phyloP scores from a whole-genome alignment of 192 early-diverging fungal species.

The Rhizophagus sp. region DNA sequence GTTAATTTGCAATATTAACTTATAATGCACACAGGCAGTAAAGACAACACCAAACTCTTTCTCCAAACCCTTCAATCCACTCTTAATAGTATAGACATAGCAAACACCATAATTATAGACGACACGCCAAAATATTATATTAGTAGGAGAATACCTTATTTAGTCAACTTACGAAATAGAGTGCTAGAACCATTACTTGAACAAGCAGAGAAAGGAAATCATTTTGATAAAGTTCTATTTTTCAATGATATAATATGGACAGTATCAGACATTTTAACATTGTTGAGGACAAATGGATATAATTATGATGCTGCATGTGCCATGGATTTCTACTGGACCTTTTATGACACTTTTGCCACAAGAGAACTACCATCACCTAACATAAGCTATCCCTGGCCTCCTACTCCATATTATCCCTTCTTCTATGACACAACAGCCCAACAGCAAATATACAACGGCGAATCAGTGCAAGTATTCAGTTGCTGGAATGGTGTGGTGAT shows the following conservation, averaged over 20 bases:
- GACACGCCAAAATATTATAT: background rate
- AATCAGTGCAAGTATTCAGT: constrained; percentile 27
- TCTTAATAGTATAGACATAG: background rate
- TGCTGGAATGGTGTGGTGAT: constrained; percentile 32
- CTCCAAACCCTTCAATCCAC: background rate
- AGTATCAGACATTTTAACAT: background rate
- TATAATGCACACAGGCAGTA: too few species aligned
- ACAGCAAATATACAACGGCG: background rate
- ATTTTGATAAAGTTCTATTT: constrained; percentile 24
- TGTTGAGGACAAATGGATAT: constrained; percentile 12
- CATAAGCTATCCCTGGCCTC: background rate
- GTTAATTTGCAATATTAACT: too few species aligned
- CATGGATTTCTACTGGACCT: constrained; percentile 33
- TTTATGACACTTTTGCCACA: constrained; percentile 33
- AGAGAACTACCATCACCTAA: constrained; percentile 3
- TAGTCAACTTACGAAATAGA: constrained; percentile 19
- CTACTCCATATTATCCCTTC: too few species aligned
- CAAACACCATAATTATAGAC: constrained; percentile 23
- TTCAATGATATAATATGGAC: constrained; percentile 29
- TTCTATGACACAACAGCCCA: too few species aligned
- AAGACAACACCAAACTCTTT: too few species aligned
- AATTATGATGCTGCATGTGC: constrained; percentile 31
- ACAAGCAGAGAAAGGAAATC: background rate
- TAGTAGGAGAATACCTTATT: constrained; percentile 8
- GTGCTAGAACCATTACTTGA: constrained; percentile 3